Evolutionary conservation across 2,329 filamentous ascomycete species (phyloP).

Genomic region (Colletotrichum sp.): DNA sequence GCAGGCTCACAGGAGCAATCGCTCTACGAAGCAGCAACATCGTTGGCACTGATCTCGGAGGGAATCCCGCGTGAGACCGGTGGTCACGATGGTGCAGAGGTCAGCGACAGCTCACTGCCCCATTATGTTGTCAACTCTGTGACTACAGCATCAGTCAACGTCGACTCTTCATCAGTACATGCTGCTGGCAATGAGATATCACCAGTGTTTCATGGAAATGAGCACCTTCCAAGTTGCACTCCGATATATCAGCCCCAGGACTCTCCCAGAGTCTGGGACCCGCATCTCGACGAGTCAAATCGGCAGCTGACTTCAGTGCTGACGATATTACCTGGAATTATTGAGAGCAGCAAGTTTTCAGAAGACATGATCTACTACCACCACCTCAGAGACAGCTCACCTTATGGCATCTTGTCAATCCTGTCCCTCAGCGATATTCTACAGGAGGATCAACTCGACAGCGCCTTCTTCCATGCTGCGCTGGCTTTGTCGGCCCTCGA

Average conservation of each 20-base stretch:
- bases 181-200: background rate
- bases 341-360: constrained; percentile 2
- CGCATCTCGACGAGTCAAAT: background rate
- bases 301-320: background rate
- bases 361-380: constrained; percentile 6
- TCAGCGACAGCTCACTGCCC: background rate
- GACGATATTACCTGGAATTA: background rate
- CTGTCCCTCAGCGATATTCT: background rate
- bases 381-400: background rate
- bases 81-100: rapidly evolving
- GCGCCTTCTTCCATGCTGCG: background rate
- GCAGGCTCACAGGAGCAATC: background rate
- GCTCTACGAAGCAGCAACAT: background rate
- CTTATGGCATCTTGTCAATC: background rate
- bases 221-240: background rate
- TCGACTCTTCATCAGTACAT: background rate
- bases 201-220: background rate
- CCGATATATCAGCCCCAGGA: background rate
- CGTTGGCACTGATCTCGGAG: background rate
- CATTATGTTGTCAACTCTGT: background rate
- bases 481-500: background rate
- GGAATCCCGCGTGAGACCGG: background rate
- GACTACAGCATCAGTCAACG: background rate
- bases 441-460: background rate
- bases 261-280: background rate